phyloP scores from a whole-genome alignment of 2,329 filamentous ascomycete species.

The Cylindrodendrum hubeiense region DNA sequence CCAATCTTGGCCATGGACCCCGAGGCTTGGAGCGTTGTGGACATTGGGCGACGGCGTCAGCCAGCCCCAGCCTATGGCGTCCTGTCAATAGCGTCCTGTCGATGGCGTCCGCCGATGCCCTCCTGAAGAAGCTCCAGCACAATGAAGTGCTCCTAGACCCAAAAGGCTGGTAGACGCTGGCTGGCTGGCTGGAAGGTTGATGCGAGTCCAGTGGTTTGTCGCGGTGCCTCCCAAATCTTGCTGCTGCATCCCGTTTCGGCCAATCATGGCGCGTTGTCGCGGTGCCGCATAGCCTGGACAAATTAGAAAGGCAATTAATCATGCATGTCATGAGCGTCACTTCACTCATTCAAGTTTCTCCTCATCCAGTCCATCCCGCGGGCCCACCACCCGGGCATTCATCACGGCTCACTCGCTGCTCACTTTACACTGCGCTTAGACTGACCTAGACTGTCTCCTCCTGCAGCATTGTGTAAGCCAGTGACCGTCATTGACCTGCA shows the following conservation, averaged over 20 bases:
- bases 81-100: slow-evolving; percentile 1
- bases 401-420: slow-evolving; percentile 15
- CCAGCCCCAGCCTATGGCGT: slow-evolving; percentile 28
- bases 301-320: slow-evolving; percentile 38
- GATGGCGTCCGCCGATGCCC: slow-evolving; percentile 4
- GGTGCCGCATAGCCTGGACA: slow-evolving; percentile 29
- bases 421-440: not conserved
- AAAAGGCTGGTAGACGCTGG: not conserved
- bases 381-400: slow-evolving; percentile 4
- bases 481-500: slow-evolving; percentile 13
- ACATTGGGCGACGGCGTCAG: slow-evolving; percentile 22
- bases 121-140: slow-evolving; percentile 21
- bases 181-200: slow-evolving; percentile 17
- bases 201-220: slow-evolving; percentile 27
- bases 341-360: slow-evolving; percentile 24
- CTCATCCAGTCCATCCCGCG: slow-evolving; percentile 15
- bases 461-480: slow-evolving; percentile 23
- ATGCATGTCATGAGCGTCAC: slow-evolving; percentile 43
- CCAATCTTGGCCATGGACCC: slow-evolving; percentile 29
- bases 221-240: slow-evolving; percentile 32
- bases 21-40: slow-evolving; percentile 29
- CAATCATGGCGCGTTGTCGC: slow-evolving; percentile 34
- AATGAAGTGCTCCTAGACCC: slow-evolving; percentile 1
- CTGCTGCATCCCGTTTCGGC: slow-evolving; percentile 28
- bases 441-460: not conserved